Evolutionary conservation across 1,139 yeast species (phyloP).

Genomic region (Candida sp.): DNA sequence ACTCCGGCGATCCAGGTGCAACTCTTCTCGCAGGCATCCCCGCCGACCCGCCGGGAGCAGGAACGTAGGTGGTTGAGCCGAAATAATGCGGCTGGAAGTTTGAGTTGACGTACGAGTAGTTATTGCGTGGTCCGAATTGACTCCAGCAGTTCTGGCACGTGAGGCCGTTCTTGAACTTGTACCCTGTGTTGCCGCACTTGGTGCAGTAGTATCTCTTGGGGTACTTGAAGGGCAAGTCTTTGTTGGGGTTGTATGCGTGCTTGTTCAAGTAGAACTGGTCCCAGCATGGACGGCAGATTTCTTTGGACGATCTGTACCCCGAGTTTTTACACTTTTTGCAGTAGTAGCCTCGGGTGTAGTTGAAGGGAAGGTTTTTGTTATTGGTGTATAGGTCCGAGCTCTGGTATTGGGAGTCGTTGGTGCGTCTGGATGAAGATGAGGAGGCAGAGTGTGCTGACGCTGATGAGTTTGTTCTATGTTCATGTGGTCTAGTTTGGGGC

Average conservation of each 20-base stretch:
- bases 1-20: slow-evolving; percentile 80
- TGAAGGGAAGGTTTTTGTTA: slow-evolving; percentile 59
- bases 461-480: background rate
- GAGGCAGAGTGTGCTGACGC: background rate
- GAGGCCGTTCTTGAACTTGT: slow-evolving; percentile 63
- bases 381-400: slow-evolving; percentile 26
- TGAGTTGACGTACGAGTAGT: slow-evolving; percentile 7
- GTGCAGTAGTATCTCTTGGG: slow-evolving; percentile 66
- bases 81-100: slow-evolving; percentile 14
- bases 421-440: slow-evolving; percentile 1
- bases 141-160: slow-evolving; percentile 79
- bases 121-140: slow-evolving; percentile 54
- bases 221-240: slow-evolving; percentile 48
- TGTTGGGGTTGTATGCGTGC: slow-evolving; percentile 45
- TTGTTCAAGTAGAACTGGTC: slow-evolving; percentile 28
- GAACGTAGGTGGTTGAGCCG: slow-evolving; percentile 20
- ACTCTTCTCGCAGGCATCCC: slow-evolving; percentile 38
- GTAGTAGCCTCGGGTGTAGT: slow-evolving; percentile 36
- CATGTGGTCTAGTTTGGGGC: background rate
- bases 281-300: slow-evolving; percentile 44
- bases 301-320: slow-evolving; percentile 35
- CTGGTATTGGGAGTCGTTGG: background rate
- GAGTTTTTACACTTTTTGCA: slow-evolving; percentile 47
- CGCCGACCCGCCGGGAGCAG: slow-evolving; percentile 14
- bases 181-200: slow-evolving; percentile 80